A percentile compares a stretch with the other conserved stretches of the same genome.
phyloP scores from a whole-genome alignment of 139 green algal genomes.

The Pleodorina starrii region DNA sequence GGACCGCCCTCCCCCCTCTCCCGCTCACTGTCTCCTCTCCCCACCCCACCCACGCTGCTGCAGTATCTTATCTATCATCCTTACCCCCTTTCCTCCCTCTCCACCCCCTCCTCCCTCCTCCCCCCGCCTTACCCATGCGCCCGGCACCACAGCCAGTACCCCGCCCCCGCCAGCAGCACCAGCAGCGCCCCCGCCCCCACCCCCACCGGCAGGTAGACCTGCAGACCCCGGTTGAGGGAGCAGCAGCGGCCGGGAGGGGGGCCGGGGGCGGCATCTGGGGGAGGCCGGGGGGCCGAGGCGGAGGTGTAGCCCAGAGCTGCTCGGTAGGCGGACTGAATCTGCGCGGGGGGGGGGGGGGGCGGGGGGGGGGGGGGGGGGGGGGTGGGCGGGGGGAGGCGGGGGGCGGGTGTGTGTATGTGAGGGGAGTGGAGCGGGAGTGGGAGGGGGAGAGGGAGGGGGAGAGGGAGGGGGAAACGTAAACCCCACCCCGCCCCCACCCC shows the following conservation, averaged over 20 bases:
- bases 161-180: not conserved
- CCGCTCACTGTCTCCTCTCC: no score
- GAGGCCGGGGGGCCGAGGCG: not conserved
- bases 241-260: not conserved
- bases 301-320: constrained; percentile 23
- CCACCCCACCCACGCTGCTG: no score
- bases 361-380: not conserved
- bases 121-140: not conserved
- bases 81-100: no score
- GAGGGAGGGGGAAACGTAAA: no score
- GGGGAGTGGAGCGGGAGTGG: no score
- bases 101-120: no score
- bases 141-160: constrained; percentile 5
- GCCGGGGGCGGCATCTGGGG: not conserved
- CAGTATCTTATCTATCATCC: no score
- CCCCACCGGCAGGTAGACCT: not conserved
- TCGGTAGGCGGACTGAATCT: constrained; percentile 16
- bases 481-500: no score
- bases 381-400: not conserved
- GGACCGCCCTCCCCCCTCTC: no score
- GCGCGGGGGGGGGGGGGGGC: not conserved
- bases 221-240: not conserved
- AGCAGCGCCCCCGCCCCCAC: not conserved
- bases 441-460: no score
- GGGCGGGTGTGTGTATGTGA: no score